Evolutionary conservation across 257 asterid species (phyloP).

Genomic region (Rauvolfia tetraphylla): DNA sequence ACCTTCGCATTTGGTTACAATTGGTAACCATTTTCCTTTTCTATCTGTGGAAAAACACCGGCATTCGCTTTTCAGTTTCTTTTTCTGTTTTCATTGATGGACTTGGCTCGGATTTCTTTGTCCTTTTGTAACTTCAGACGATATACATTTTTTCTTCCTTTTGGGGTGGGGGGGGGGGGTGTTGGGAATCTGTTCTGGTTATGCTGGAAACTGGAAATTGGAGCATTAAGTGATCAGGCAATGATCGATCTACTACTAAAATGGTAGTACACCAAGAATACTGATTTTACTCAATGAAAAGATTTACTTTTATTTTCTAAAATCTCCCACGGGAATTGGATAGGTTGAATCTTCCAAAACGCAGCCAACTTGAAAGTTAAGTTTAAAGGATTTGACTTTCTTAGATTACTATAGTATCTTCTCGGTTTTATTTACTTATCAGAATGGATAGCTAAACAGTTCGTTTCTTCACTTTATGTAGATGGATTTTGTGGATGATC

Average conservation of each 20-base stretch:
- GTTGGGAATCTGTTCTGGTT: not conserved
- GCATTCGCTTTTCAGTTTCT: not conserved
- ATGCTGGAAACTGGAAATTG: not conserved
- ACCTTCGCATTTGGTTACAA: constrained; percentile 91
- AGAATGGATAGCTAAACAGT: not conserved
- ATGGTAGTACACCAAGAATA: not conserved
- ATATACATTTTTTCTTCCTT: no score
- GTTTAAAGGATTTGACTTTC: not conserved
- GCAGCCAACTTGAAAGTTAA: not conserved
- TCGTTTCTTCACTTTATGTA: constrained; percentile 20
- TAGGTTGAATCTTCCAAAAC: not conserved
- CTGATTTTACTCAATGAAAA: not conserved
- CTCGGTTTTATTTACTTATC: not conserved
- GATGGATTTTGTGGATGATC: constrained; percentile 94
- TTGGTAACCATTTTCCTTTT: constrained; percentile 47
- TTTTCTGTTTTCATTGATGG: not conserved
- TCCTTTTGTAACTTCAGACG: not conserved
- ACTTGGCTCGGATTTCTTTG: not conserved
- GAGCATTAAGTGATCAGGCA: not conserved
- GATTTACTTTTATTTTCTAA: not conserved
- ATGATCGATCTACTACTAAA: not conserved
- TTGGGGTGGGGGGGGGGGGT: no score
- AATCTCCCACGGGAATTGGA: not conserved
- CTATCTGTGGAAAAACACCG: not conserved
- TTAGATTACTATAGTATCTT: not conserved